A percentile compares a stretch with the other conserved stretches of the same genome.
phyloP scores from a whole-genome alignment of 2,329 filamentous ascomycete species.

The Clarireedia sp. region DNA sequence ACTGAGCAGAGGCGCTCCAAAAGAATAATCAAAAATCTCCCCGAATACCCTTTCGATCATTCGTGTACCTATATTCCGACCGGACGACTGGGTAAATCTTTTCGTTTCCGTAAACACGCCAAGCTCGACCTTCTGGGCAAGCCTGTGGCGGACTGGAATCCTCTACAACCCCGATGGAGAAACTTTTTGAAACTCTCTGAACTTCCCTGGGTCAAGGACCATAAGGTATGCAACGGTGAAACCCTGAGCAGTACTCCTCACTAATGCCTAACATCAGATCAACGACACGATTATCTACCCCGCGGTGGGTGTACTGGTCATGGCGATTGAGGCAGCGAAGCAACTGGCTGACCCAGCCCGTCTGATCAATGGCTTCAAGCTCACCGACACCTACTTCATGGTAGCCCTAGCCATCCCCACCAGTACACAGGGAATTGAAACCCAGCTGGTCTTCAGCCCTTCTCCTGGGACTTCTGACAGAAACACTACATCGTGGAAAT shows the following conservation, averaged over 20 bases:
- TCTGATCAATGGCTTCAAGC: not conserved
- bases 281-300: slow-evolving; percentile 23
- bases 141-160: slow-evolving; percentile 13
- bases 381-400: not conserved
- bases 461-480: not conserved
- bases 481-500: not conserved
- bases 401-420: not conserved
- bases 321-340: slow-evolving; percentile 22
- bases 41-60: not conserved
- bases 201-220: slow-evolving; percentile 20
- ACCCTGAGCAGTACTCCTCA: not conserved
- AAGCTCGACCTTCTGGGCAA: slow-evolving; percentile 31
- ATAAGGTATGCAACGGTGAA: not conserved
- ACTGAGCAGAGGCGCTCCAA: not conserved
- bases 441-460: not conserved
- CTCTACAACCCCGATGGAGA: slow-evolving; percentile 25
- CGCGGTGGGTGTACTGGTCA: slow-evolving; percentile 24
- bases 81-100: slow-evolving; percentile 10
- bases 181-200: slow-evolving; percentile 23
- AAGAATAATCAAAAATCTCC: slow-evolving; percentile 20
- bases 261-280: not conserved
- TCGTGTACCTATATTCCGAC: not conserved
- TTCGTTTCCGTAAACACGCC: slow-evolving; percentile 36
- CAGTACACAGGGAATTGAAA: not conserved
- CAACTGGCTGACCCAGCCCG: slow-evolving; percentile 11